These are phyloP conservation scores for Trichosporon asahii DNA, from an alignment of 1,284 basidiomycete species.

Conservation along the genomic window DNA sequence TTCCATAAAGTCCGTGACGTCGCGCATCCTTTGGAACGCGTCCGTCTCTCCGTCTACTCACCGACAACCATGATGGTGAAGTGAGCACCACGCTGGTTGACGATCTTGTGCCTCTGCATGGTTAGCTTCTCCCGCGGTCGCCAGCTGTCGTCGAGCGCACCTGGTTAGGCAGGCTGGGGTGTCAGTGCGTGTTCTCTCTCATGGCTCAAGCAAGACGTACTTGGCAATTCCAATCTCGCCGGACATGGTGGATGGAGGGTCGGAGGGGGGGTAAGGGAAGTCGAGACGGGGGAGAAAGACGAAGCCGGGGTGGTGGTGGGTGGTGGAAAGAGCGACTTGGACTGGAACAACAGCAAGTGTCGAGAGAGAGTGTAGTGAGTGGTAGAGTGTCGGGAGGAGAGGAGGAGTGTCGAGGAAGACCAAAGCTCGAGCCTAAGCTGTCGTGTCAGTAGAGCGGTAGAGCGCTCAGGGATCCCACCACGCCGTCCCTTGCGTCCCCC, in stretches of 20 bases:
- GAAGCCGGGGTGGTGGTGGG: background rate
- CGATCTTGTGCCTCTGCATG: conserved; percentile 83
- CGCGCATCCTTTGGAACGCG: background rate
- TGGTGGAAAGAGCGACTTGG: conserved; percentile 5
- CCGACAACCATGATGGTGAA: conserved; percentile 99
- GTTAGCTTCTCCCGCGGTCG: too few species aligned
- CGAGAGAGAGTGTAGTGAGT: background rate
- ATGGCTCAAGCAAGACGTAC: conserved; percentile 35
- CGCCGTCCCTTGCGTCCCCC: conserved; percentile 7
- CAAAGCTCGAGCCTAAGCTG: conserved; percentile 11
- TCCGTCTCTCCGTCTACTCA: conserved; percentile 53
- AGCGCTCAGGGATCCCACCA: conserved; percentile 6
- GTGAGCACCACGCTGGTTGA: conserved; percentile 93
- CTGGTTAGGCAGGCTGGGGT: conserved; percentile 92
- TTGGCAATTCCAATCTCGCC: conserved; percentile 54
- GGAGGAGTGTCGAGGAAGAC: background rate
- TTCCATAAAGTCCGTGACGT: background rate
- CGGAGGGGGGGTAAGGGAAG: conserved; percentile 13
- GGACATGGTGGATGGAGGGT: conserved; percentile 37
- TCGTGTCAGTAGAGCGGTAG: conserved; percentile 11
- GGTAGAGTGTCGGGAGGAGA: background rate
- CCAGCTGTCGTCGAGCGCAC: conserved; percentile 55
- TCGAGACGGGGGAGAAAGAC: background rate
- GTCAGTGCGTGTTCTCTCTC: conserved; percentile 9
- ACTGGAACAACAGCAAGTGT: background rate